Evolutionary conservation across 768 basidiomycete genomes (phyloP), one percentile per base, ranked within the genome.

Genomic region (Kwoniella europaea): DNA sequence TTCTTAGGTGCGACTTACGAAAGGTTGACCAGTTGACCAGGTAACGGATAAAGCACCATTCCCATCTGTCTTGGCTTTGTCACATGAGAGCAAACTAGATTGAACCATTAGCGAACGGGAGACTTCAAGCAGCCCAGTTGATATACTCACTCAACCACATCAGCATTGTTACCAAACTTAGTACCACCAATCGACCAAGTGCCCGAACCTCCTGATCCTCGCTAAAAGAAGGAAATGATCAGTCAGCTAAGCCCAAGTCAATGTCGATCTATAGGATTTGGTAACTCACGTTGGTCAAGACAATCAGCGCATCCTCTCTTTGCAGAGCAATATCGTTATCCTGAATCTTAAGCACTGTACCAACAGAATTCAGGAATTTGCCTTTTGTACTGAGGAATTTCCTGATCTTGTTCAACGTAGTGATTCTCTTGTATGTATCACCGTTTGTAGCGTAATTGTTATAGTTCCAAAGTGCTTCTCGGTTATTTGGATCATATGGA

Each of bases 261-360:
- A 27, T 27, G 27, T 27, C 27, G 27, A 3, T 27, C 27, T 27
- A 27, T 27, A 7, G 9, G 3, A 29, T 16, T 4, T 24, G 35
- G 10, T 46, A 10, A 43, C 78, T 72, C 59, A 80, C 79, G 55
- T 79, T 80, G 46, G 79, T 80, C 58, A 80, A 52, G 7, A 80
- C 74, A n/a, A 77, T 69, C 54, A 80, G 27, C 2, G 61, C 68
- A 3, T 71, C 67, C 24, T 64, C 71, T 46, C 77, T 50, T 41
- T 58, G 42, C 54, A 76, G 52, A 5, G 77, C 79, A 35, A 77
- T 75, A 58, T 78, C 77, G 10, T 69, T 55, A 41, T 67, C 56
- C 18, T 60, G 61, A 10, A 53, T 43, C 13, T 54, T 65, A 3
- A 71, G 42, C 16, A 72, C 60, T 3, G 59, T 74, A 1, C 71